Evolutionary conservation across 805 yeast genomes (phyloP).

Genomic region (Saturnispora besseyi): DNA sequence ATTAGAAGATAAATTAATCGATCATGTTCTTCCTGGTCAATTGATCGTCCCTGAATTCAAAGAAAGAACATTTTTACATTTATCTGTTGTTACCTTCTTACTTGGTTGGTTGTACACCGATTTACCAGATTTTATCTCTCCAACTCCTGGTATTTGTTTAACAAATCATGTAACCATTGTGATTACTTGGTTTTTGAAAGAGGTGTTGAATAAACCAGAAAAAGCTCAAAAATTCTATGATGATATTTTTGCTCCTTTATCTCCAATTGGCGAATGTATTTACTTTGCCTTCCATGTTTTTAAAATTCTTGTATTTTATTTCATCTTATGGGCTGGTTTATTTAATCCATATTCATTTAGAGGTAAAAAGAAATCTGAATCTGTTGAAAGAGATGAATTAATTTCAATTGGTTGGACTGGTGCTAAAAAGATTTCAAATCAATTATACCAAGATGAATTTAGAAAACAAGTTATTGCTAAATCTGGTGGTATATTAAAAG

Average conservation of each 20-base stretch:
- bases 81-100: slow-evolving; percentile 33
- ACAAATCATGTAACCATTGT: slow-evolving; percentile 46
- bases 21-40: slow-evolving; percentile 83
- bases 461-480: slow-evolving; percentile 54
- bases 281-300: slow-evolving; percentile 67
- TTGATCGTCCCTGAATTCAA: slow-evolving; percentile 70
- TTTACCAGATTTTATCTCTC: slow-evolving; percentile 79
- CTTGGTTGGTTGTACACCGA: slow-evolving; percentile 83
- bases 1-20: slow-evolving; percentile 42
- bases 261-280: slow-evolving; percentile 44
- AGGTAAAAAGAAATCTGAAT: slow-evolving; percentile 25
- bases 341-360: slow-evolving; percentile 64
- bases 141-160: slow-evolving; percentile 85
- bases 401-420: slow-evolving; percentile 90
- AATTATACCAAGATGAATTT: slow-evolving; percentile 61
- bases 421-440: slow-evolving; percentile 59
- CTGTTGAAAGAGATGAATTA: slow-evolving; percentile 44
- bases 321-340: slow-evolving; percentile 57
- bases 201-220: slow-evolving; percentile 30
- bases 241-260: slow-evolving; percentile 37
- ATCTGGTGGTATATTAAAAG: slow-evolving; percentile 69
- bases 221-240: slow-evolving; percentile 39
- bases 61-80: slow-evolving; percentile 34
- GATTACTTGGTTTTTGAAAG: slow-evolving; percentile 21
- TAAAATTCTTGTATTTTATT: slow-evolving; percentile 49